A percentile compares a stretch with the other conserved stretches of the same genome.
Evolutionary conservation across 2,329 filamentous ascomycete species (phyloP).

Genomic region (Coleophoma cylindrospora): DNA sequence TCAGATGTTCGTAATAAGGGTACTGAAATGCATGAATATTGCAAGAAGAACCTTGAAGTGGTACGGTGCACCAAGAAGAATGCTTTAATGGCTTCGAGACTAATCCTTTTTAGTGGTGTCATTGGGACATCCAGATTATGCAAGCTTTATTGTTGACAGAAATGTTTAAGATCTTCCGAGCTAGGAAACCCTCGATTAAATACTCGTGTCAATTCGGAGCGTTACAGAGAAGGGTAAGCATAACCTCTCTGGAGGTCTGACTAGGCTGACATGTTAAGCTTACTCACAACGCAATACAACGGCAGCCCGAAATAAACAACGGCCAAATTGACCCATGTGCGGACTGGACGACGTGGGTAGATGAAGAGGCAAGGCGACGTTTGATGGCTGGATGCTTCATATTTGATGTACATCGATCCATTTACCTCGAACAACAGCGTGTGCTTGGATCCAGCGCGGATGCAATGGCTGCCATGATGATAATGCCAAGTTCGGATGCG

Average conservation of each 20-base stretch:
- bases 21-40: slow-evolving; percentile 20
- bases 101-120: slow-evolving; percentile 5
- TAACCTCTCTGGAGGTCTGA: background rate
- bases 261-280: slow-evolving; percentile 6
- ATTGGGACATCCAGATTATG: slow-evolving; percentile 21
- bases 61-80: slow-evolving; percentile 9
- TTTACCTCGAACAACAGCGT: slow-evolving; percentile 43
- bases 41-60: slow-evolving; percentile 18
- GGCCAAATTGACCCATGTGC: slow-evolving; percentile 7
- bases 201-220: slow-evolving; percentile 21
- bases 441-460: slow-evolving; percentile 8
- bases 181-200: slow-evolving; percentile 17
- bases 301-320: no score
- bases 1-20: slow-evolving; percentile 20
- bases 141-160: slow-evolving; percentile 27
- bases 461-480: slow-evolving; percentile 7
- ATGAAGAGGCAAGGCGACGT: slow-evolving; percentile 45
- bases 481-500: slow-evolving; percentile 27
- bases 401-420: slow-evolving; percentile 49
- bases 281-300: background rate
- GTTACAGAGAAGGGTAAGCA: slow-evolving; percentile 20
- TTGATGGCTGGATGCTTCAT: slow-evolving; percentile 52
- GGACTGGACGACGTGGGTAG: slow-evolving; percentile 47
- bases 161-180: slow-evolving; percentile 23
- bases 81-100: background rate